Percentiles rank a stretch among this genome's conserved stretches.
phyloP scores from a whole-genome alignment of 2,329 filamentous ascomycete genomes.

The Ceratocystis smalleyi region DNA sequence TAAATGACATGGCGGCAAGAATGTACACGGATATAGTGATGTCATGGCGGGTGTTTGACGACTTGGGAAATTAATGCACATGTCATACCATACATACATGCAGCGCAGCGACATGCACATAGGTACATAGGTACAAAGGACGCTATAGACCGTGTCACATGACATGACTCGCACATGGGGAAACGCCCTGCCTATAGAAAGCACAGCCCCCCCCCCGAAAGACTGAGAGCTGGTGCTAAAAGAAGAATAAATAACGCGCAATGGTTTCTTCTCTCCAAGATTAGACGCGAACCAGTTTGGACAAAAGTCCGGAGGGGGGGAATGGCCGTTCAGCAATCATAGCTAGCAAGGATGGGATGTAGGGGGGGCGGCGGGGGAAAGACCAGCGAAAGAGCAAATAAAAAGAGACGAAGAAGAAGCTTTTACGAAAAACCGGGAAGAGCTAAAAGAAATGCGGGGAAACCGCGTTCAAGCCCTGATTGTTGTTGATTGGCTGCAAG shows the following conservation, averaged over 20 bases:
- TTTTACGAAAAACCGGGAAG: neutral
- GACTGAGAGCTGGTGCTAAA: neutral
- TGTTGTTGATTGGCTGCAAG: neutral
- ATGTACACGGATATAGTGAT: neutral
- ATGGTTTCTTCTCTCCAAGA: neutral
- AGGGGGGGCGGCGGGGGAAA: neutral
- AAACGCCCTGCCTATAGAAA: neutral
- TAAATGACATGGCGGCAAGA: neutral
- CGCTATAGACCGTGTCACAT: neutral
- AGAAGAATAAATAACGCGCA: neutral
- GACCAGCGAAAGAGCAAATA: neutral
- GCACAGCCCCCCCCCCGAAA: neutral
- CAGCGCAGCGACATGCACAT: neutral
- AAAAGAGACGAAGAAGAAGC: neutral
- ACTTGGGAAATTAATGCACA: slow-evolving; percentile 3
- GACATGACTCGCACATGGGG: neutral
- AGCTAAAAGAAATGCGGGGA: neutral
- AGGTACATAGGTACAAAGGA: neutral
- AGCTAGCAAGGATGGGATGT: neutral
- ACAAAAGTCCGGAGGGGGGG: neutral
- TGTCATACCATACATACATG: slow-evolving; percentile 2
- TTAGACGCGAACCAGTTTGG: neutral
- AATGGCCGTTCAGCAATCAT: neutral
- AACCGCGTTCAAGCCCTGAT: neutral
- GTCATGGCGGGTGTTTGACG: neutral